Evolutionary conservation across 2,329 filamentous ascomycete genomes (phyloP).

Genomic region (Aspergillus amoenus): DNA sequence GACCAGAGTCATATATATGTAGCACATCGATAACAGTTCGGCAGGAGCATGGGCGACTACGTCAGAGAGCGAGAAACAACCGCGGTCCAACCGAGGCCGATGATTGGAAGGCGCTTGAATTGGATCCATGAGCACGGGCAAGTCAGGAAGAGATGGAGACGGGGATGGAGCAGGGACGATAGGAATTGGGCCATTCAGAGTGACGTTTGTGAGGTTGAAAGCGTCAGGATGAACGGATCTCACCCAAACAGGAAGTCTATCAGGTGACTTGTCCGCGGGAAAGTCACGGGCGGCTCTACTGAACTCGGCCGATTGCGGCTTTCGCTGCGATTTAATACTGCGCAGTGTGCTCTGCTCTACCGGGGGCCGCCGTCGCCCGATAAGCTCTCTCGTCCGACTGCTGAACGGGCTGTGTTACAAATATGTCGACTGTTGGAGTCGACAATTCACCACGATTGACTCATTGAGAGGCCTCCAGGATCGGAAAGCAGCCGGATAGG

Average conservation of each 20-base stretch:
- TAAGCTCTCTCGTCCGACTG: constrained; percentile 7
- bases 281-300: constrained; percentile 5
- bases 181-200: constrained; percentile 12
- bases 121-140: constrained; percentile 7
- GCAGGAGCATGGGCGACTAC: constrained; percentile 6
- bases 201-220: neutral
- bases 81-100: constrained; percentile 22
- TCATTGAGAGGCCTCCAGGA: neutral
- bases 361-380: constrained; percentile 7
- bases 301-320: constrained; percentile 5
- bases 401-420: neutral
- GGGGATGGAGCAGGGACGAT: constrained; percentile 6
- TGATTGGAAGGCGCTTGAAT: neutral
- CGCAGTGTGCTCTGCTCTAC: neutral
- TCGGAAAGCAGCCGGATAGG: neutral
- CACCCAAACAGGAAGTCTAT: neutral
- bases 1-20: constrained; percentile 14
- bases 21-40: constrained; percentile 6
- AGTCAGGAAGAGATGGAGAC: neutral
- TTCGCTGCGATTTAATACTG: neutral
- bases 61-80: constrained; percentile 16
- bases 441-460: neutral
- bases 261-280: constrained; percentile 25
- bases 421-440: neutral
- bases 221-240: constrained; percentile 10